Evolutionary conservation across 352 stramenopile genomes (phyloP), one percentile per base, ranked within the genome.

Genomic region (Phytophthora ramorum): DNA sequence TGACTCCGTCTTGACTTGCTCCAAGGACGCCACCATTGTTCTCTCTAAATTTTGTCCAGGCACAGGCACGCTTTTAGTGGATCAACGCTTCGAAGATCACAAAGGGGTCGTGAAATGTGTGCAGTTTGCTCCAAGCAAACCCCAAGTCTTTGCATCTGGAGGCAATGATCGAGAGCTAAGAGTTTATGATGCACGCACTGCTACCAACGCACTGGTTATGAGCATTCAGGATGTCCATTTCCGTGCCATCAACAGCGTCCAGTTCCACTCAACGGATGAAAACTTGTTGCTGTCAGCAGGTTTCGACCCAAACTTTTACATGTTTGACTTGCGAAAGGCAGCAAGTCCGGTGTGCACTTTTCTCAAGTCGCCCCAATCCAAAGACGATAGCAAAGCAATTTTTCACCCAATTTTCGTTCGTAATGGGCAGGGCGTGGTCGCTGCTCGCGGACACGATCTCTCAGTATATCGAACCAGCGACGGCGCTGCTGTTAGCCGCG

Each of bases 161-260:
- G 80, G 80, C 6, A 85, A 85, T 28, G 78, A 87, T 58, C 66
- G 74, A 17, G 60, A 57, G 16, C 8, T 89, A 3, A 73, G 75
- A 7, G 68, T 89, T 20, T 84, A 76, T 56, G 80, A 87, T 35
- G 24, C 35, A 17, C 60, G 63, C 7, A 28, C 57, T 24, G 51
- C 58, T 54, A 13, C 10, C 6, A 61, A 60, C 28, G n/a, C 65
- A 1, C 59, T 49, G 2, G 51, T 73, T 40, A 6, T 61, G 35
- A 32, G 4, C 10, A 57, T 73, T 50, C 3, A 37, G 14, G 34
- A 32, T n/a, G 47, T 64, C 1, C 77, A 89, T 57, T 37, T 49
- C 2, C 63, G 78, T 9, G 80, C 67, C 24, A 84, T 89, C 38
- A 89, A 87, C 55, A 87, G 80, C 48, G 76, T 89, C 14, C 69